phyloP scores from a whole-genome alignment of 179 eudicot genomes.

The Silene coronaria region DNA sequence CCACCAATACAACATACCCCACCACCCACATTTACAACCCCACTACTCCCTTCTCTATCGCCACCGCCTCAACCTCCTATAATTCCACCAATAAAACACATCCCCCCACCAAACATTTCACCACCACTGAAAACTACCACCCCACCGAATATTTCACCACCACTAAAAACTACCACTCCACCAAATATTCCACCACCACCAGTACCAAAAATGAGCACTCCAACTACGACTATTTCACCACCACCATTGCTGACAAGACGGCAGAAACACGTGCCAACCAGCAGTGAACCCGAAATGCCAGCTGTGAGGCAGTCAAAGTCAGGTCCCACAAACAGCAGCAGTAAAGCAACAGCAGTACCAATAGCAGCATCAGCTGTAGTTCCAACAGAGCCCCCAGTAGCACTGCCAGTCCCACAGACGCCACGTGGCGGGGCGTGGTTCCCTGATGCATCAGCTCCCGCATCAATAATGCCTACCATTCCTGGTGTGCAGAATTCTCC shows the following conservation, averaged over 20 bases:
- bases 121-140: conserved; percentile 10
- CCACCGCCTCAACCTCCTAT: conserved; percentile 25
- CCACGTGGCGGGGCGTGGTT: conserved; percentile 32
- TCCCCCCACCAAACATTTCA: conserved; percentile 17
- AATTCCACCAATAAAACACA: conserved; percentile 12
- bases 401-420: conserved; percentile 30
- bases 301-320: background rate
- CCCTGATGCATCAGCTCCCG: conserved; percentile 22
- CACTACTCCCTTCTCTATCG: no score
- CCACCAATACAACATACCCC: conserved; percentile 19
- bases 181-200: no score
- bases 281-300: conserved; percentile 12
- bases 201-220: no score
- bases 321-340: conserved; percentile 2
- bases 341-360: conserved; percentile 11
- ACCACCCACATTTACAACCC: conserved; percentile 18
- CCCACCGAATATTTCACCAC: no score
- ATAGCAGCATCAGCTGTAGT: conserved; percentile 22
- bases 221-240: no score
- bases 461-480: conserved; percentile 20
- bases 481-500: conserved; percentile 22
- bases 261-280: conserved; percentile 10
- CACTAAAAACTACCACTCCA: no score
- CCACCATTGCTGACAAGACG: background rate
- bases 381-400: conserved; percentile 28